These are phyloP conservation scores for Trypanosoma lewisi DNA, from an alignment of 208 protist species.

Conservation along the genomic window DNA sequence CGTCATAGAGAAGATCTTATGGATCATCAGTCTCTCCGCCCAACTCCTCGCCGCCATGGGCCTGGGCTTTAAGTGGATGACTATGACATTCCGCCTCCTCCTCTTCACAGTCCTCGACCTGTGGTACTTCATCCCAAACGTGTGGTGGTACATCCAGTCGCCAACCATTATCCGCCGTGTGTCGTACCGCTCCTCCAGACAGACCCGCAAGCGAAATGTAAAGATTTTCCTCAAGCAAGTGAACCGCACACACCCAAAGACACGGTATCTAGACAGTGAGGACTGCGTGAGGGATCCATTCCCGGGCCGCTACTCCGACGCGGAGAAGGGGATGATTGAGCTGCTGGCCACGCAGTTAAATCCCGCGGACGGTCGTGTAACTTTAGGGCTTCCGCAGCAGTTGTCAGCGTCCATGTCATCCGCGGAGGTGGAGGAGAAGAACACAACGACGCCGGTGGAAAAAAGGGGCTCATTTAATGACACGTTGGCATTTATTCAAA, in stretches of 20 bases:
- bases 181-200: constrained; percentile 64
- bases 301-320: neutral
- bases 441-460: neutral
- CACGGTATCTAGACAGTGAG: neutral
- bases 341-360: constrained; percentile 44
- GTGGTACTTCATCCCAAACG: constrained; percentile 59
- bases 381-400: constrained; percentile 37
- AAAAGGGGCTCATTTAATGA: neutral
- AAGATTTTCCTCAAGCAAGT: constrained; percentile 36
- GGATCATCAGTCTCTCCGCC: constrained; percentile 41
- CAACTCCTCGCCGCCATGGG: constrained; percentile 79
- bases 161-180: constrained; percentile 80
- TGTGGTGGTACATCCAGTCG: constrained; percentile 66
- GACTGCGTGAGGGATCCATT: neutral
- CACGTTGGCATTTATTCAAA: constrained; percentile 1
- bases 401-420: constrained; percentile 11
- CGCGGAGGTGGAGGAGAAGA: neutral
- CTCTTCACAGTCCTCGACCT: constrained; percentile 56
- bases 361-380: constrained; percentile 56
- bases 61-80: constrained; percentile 71
- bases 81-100: constrained; percentile 64
- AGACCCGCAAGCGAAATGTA: constrained; percentile 54
- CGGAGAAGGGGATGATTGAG: constrained; percentile 18
- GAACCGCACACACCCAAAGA: neutral
- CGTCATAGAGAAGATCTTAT: constrained; percentile 60